Conservation (phyloP, 1,284 basidiomycete genomes). For the Schizopora paradoxa region DNA sequence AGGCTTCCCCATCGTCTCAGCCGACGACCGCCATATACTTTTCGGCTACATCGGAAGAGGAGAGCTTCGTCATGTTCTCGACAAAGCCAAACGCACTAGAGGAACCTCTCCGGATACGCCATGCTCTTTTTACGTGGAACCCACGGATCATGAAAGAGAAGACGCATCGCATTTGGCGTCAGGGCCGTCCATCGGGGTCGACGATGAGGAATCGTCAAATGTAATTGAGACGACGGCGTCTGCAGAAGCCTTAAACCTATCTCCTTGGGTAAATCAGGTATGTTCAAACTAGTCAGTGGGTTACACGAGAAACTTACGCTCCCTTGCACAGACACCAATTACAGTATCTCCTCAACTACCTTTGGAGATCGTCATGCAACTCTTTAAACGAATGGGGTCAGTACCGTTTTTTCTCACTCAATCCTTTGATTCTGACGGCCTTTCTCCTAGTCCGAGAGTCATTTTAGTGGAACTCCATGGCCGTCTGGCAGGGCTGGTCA, state of each 20-base stretch:
- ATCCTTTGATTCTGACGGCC: conserved; percentile 6
- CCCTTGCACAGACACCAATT: conserved; percentile 69
- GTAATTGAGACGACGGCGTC: conserved; percentile 54
- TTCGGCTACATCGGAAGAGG: conserved; percentile 86
- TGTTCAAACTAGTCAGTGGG: conserved; percentile 2
- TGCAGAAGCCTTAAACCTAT: conserved; percentile 66
- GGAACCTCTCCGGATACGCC: conserved; percentile 59
- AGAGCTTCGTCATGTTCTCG: conserved; percentile 83
- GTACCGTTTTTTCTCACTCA: conserved; percentile 27
- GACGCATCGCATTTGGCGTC: conserved; percentile 45
- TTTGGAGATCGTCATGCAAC: conserved; percentile 93
- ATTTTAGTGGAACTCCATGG: conserved; percentile 90
- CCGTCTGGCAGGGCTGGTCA: conserved; percentile 79
- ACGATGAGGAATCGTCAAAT: conserved; percentile 61
- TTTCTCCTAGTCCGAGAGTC: conserved; percentile 66
- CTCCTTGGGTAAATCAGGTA: conserved; percentile 92
- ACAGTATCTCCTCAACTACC: conserved; percentile 91
- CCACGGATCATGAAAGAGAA: conserved; percentile 40
- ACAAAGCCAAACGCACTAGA: conserved; percentile 62
- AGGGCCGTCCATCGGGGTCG: conserved; percentile 51
- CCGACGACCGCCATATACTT: conserved; percentile 54
- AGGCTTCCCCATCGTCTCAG: conserved; percentile 85
- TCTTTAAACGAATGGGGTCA: conserved; percentile 94
- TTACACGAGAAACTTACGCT: conserved; percentile 15
- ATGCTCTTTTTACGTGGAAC: conserved; percentile 62